phyloP scores from a whole-genome alignment of 768 basidiomycete genomes.

The Suillus fuscotomentosus region DNA sequence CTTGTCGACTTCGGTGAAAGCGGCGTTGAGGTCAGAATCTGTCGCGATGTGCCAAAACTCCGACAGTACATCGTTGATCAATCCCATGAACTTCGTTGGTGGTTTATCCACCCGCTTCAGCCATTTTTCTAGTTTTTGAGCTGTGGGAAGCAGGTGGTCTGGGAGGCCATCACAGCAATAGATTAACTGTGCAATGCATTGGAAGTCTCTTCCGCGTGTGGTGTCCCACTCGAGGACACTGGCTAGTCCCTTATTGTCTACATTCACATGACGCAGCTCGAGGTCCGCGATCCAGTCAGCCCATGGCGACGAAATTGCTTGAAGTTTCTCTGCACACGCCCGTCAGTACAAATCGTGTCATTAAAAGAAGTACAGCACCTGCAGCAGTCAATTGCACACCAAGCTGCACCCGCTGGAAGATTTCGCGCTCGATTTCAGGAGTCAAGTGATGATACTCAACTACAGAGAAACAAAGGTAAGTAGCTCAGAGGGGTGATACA shows the following conservation, averaged over 20 bases:
- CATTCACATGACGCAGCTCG: constrained; percentile 53
- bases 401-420: constrained; percentile 81
- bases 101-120: constrained; percentile 38
- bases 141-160: constrained; percentile 49
- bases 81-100: constrained; percentile 44
- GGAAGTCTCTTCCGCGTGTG: constrained; percentile 73
- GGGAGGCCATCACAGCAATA: constrained; percentile 59
- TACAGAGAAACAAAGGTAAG: constrained; percentile 22
- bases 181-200: constrained; percentile 67
- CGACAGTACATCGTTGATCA: constrained; percentile 52
- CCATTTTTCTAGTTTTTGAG: constrained; percentile 54
- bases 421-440: constrained; percentile 65
- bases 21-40: constrained; percentile 37
- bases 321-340: constrained; percentile 61
- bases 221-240: constrained; percentile 60
- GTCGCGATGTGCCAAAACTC: constrained; percentile 55
- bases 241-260: constrained; percentile 54
- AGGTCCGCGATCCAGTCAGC: constrained; percentile 64
- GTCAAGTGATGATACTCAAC: constrained; percentile 67
- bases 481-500: neutral
- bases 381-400: constrained; percentile 74
- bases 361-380: constrained; percentile 37
- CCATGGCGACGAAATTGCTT: constrained; percentile 74
- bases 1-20: constrained; percentile 52
- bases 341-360: neutral